These are phyloP conservation scores for Neurospora terricola DNA, from an alignment of 495 filamentous ascomycete species.

Conservation along the genomic window DNA sequence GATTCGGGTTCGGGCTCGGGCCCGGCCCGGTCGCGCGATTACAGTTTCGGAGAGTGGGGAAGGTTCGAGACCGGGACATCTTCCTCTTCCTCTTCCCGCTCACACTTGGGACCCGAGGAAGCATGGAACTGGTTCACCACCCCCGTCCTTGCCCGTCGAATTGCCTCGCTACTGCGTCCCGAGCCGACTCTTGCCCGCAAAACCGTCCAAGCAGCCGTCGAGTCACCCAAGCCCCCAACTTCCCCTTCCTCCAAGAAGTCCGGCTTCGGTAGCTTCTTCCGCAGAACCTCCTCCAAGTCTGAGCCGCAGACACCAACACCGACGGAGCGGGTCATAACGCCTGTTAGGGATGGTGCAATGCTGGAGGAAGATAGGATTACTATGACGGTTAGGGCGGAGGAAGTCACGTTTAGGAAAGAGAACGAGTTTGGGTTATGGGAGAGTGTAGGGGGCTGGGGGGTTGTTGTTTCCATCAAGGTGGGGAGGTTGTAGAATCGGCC, in stretches of 20 bases:
- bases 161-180: not conserved
- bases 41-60: not conserved
- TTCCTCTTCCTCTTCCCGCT: not conserved
- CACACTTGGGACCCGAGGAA: not conserved
- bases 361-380: slow-evolving; percentile 12
- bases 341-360: not conserved
- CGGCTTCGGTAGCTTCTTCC: not conserved
- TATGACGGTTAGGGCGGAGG: slow-evolving; percentile 37
- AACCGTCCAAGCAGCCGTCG: not conserved
- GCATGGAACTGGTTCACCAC: not conserved
- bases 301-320: not conserved
- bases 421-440: slow-evolving; percentile 45
- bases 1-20: not conserved
- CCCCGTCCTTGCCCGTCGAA: not conserved
- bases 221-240: not conserved
- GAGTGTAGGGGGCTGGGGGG: slow-evolving; percentile 37
- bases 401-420: slow-evolving; percentile 41
- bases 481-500: not conserved
- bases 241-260: not conserved
- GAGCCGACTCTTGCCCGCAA: not conserved
- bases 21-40: not conserved
- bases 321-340: not conserved
- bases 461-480: slow-evolving; percentile 31
- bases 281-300: not conserved
- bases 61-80: not conserved